Conservation (phyloP, 139 green algal genomes). For the Tetraselmis chui region DNA sequence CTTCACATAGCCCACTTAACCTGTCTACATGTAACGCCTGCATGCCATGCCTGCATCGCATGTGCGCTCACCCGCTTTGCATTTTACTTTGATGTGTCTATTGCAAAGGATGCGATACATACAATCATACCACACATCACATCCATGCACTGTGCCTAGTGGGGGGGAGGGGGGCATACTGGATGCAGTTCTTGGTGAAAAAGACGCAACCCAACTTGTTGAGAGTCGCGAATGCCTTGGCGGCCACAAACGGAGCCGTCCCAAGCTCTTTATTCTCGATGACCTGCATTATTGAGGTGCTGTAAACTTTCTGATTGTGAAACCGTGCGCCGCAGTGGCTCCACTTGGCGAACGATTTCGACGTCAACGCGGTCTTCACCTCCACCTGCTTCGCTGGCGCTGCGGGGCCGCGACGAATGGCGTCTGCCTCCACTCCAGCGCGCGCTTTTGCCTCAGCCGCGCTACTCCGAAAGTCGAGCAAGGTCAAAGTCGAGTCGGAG, state of each 20-base stretch:
- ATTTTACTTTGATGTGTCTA: no score
- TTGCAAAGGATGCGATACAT: no score
- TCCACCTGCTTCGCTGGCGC: neutral
- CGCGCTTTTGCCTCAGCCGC: neutral
- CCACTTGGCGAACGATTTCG: neutral
- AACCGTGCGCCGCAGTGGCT: neutral
- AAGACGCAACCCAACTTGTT: neutral
- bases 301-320: neutral
- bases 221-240: neutral
- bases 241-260: neutral
- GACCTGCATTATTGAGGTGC: neutral
- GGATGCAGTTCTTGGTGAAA: neutral
- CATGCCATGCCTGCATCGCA: no score
- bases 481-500: neutral
- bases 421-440: neutral
- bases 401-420: no score
- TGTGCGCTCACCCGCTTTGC: no score
- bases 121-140: no score
- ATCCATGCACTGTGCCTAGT: no score
- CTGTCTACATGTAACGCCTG: no score
- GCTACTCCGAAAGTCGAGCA: neutral
- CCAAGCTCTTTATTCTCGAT: neutral
- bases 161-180: neutral
- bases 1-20: no score
- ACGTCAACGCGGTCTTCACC: neutral